Conservation (phyloP, 345 rosid genomes). For the Fremontodendron californicum region DNA sequence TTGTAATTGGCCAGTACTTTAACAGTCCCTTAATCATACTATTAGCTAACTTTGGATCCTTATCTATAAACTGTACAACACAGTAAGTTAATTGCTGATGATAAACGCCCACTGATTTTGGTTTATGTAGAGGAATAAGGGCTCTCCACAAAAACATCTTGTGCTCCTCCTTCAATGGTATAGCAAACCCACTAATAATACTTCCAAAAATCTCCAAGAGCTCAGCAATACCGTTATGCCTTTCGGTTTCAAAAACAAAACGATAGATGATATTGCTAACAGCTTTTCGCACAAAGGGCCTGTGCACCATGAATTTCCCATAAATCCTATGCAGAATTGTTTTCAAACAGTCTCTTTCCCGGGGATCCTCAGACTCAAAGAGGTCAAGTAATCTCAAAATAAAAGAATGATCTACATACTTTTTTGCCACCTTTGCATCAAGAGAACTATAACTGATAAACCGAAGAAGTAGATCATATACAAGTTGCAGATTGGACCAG, state of each 20-base stretch:
- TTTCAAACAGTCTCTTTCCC: conserved; percentile 76
- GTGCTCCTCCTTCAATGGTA: conserved; percentile 81
- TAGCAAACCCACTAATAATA: conserved; percentile 70
- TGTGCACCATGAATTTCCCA: conserved; percentile 70
- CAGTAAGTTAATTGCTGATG: conserved; percentile 76
- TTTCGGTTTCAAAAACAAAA: conserved; percentile 70
- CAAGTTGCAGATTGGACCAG: conserved; percentile 68
- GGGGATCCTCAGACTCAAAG: conserved; percentile 77
- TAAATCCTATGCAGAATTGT: conserved; percentile 68
- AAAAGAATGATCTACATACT: conserved; percentile 62
- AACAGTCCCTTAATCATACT: conserved; percentile 58
- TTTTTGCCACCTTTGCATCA: conserved; percentile 66
- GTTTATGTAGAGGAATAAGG: conserved; percentile 73
- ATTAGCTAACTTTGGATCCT: conserved; percentile 61
- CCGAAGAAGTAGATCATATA: conserved; percentile 62
- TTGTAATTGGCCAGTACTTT: conserved; percentile 79
- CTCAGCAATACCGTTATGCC: conserved; percentile 70
- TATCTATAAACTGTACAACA: conserved; percentile 64
- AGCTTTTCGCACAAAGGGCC: conserved; percentile 66
- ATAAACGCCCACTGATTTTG: conserved; percentile 63
- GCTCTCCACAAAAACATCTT: conserved; percentile 53
- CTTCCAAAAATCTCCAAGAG: conserved; percentile 79
- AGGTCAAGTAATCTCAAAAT: conserved; percentile 59
- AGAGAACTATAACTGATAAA: conserved; percentile 48
- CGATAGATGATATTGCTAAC: conserved; percentile 67